These are phyloP conservation scores for Metarhizium humberi DNA, from an alignment of 2,329 filamentous ascomycete species.

Conservation along the genomic window DNA sequence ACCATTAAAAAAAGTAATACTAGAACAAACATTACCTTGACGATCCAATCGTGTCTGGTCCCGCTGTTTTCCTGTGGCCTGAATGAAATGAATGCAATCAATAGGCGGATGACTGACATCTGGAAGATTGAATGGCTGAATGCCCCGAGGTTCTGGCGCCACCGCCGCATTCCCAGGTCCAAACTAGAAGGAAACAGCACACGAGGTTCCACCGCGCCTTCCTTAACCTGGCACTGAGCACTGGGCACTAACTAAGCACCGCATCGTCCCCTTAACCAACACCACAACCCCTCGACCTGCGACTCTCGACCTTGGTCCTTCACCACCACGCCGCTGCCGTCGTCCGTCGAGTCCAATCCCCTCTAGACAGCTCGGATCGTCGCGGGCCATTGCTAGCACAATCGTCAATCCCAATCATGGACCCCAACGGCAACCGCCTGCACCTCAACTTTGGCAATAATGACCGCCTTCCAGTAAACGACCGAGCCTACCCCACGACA, in stretches of 20 bases:
- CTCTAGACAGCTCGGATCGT: not conserved
- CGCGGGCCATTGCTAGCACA: not conserved
- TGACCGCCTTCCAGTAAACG: conserved; percentile 51
- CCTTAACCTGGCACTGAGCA: no score
- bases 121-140: no score
- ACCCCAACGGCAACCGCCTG: conserved; percentile 50
- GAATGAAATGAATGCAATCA: not conserved
- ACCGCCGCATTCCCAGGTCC: no score
- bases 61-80: no score
- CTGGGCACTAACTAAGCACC: no score
- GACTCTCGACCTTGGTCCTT: not conserved
- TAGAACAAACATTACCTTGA: not conserved
- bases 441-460: conserved; percentile 60
- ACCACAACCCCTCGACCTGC: not conserved
- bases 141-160: no score
- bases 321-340: not conserved
- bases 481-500: conserved; percentile 73
- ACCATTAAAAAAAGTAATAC: not conserved
- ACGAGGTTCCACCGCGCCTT: no score
- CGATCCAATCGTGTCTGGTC: not conserved
- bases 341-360: not conserved
- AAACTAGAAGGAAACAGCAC: no score
- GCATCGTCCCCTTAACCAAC: not conserved
- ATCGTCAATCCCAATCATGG: conserved; percentile 27
- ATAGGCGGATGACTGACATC: not conserved